These are phyloP conservation scores for Chytriomyces sp. DNA, from an alignment of 192 early-diverging fungal species.

Conservation along the genomic window DNA sequence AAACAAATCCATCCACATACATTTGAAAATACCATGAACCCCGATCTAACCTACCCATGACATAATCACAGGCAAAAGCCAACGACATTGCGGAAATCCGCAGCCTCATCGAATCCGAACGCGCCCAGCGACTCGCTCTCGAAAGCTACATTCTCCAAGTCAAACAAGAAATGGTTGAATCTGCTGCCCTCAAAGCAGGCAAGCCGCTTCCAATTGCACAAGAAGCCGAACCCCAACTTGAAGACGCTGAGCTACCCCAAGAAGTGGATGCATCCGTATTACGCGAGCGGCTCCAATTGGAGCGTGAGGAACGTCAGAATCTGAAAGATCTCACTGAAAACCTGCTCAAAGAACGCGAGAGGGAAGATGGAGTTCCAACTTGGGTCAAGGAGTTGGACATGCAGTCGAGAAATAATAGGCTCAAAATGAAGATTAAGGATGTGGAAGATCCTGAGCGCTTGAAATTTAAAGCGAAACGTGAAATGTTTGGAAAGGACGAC, in stretches of 20 bases:
- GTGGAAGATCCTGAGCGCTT: slow-evolving; percentile 35
- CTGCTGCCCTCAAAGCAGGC: slow-evolving; percentile 9
- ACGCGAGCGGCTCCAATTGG: slow-evolving; percentile 33
- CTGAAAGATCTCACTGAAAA: slow-evolving; percentile 36
- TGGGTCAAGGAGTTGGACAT: slow-evolving; percentile 41
- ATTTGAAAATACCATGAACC: neutral
- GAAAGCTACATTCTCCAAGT: slow-evolving; percentile 44
- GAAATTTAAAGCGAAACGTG: slow-evolving; percentile 38
- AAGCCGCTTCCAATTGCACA: neutral
- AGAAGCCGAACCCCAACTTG: slow-evolving; percentile 37
- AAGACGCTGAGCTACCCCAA: slow-evolving; percentile 17
- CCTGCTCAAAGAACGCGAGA: slow-evolving; percentile 25
- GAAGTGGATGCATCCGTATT: slow-evolving; percentile 16
- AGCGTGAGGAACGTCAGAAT: slow-evolving; percentile 36
- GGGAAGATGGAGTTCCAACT: slow-evolving; percentile 22
- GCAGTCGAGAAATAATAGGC: slow-evolving; percentile 36
- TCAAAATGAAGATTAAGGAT: slow-evolving; percentile 37
- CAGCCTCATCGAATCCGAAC: slow-evolving; percentile 38
- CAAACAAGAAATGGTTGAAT: slow-evolving; percentile 42
- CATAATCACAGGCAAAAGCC: slow-evolving; percentile 1
- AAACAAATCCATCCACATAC: neutral
- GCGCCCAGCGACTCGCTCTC: slow-evolving; percentile 35
- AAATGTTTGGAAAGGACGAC: slow-evolving; percentile 37
- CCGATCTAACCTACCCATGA: neutral
- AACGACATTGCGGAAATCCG: slow-evolving; percentile 37